Evolutionary conservation across 1,284 basidiomycete genomes (phyloP).

Genomic region (Phellinidium pouzarii): DNA sequence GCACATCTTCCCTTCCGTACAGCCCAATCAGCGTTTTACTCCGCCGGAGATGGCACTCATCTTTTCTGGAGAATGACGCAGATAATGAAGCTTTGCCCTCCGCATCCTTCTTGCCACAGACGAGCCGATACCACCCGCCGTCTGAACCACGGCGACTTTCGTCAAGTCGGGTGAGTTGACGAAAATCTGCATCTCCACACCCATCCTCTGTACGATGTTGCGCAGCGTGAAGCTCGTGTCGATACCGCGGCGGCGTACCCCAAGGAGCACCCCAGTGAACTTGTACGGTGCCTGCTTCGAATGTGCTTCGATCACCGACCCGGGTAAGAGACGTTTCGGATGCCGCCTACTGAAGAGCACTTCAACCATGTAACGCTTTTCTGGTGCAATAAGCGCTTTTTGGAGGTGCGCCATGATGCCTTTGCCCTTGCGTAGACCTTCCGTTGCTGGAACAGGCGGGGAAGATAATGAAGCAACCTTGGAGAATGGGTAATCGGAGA

Average conservation of each 20-base stretch:
- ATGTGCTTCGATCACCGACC: slow-evolving; percentile 75
- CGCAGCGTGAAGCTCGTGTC: slow-evolving; percentile 81
- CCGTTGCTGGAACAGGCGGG: slow-evolving; percentile 36
- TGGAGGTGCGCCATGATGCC: slow-evolving; percentile 74
- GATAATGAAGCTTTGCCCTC: slow-evolving; percentile 73
- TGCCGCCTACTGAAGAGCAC: slow-evolving; percentile 67
- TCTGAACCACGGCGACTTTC: slow-evolving; percentile 70
- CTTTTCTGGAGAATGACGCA: slow-evolving; percentile 72
- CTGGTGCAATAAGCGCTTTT: slow-evolving; percentile 55
- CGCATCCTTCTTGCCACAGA: slow-evolving; percentile 49
- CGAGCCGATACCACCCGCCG: slow-evolving; percentile 39
- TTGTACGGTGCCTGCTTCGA: slow-evolving; percentile 64
- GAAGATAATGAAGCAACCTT: slow-evolving; percentile 53
- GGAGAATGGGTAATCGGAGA: slow-evolving; percentile 65
- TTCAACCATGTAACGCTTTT: slow-evolving; percentile 60
- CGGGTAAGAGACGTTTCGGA: slow-evolving; percentile 62
- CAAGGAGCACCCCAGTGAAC: slow-evolving; percentile 84
- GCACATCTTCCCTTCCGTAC: background rate
- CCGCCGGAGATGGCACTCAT: slow-evolving; percentile 70
- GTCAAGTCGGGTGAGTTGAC: slow-evolving; percentile 80
- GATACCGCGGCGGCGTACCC: slow-evolving; percentile 70
- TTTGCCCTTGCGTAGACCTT: slow-evolving; percentile 57
- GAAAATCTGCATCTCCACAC: slow-evolving; percentile 88
- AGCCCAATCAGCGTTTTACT: slow-evolving; percentile 27
- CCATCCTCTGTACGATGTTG: slow-evolving; percentile 83